Percentiles rank a stretch among this genome's conserved stretches.
Evolutionary conservation across 2,329 filamentous ascomycete species (phyloP).

Genomic region (Lecanicillium sp.): DNA sequence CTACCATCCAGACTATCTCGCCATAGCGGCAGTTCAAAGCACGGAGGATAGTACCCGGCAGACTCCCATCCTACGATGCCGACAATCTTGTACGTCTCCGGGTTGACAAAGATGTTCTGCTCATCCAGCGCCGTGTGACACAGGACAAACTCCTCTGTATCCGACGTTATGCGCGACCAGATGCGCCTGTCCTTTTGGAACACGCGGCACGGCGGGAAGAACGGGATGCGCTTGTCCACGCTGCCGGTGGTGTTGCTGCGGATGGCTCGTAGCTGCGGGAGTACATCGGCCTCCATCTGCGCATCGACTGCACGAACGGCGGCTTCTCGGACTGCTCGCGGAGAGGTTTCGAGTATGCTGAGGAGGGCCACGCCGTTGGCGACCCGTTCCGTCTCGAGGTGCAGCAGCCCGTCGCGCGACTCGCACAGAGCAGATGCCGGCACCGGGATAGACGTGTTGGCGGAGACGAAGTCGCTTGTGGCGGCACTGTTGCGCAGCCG

Average conservation of each 20-base stretch:
- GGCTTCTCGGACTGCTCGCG: not conserved
- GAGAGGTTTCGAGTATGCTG: not conserved
- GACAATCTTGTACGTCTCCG: not conserved
- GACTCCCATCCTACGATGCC: conserved; percentile 12
- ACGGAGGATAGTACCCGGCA: conserved; percentile 1
- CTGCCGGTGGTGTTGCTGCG: not conserved
- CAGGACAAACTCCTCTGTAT: not conserved
- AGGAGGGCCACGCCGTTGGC: not conserved
- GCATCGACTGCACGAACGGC: not conserved
- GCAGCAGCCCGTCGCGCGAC: not conserved
- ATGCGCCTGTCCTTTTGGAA: not conserved
- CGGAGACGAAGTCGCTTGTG: not conserved
- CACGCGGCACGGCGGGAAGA: not conserved
- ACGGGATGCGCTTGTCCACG: not conserved
- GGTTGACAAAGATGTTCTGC: not conserved
- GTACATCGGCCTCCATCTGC: not conserved
- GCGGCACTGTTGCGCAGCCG: not conserved
- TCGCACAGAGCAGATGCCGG: not conserved
- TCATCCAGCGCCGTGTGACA: not conserved
- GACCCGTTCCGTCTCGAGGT: not conserved
- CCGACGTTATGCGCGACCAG: not conserved
- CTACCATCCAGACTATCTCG: not conserved
- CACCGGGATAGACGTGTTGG: conserved; percentile 1
- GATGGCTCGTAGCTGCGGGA: not conserved
- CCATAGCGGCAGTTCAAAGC: conserved; percentile 3